Evolutionary conservation across 352 stramenopile genomes (phyloP).

Genomic region (Pythium sp.): DNA sequence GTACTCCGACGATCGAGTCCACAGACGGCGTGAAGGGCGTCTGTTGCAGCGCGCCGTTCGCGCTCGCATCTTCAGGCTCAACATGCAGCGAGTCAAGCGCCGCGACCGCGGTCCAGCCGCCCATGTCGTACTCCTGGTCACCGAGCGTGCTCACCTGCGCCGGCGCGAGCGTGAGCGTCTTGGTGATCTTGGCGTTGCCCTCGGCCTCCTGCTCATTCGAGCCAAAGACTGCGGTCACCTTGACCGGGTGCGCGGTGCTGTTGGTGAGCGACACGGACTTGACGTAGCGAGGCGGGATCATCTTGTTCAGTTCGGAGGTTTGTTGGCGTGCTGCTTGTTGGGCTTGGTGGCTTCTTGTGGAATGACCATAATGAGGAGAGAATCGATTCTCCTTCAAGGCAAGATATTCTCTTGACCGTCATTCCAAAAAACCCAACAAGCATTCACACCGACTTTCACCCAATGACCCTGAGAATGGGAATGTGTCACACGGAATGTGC

Average conservation of each 20-base stretch:
- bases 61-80: constrained; percentile 27
- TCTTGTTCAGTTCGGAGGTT: neutral
- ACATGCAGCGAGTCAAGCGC: constrained; percentile 60
- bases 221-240: constrained; percentile 63
- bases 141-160: constrained; percentile 35
- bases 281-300: constrained; percentile 59
- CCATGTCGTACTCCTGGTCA: constrained; percentile 82
- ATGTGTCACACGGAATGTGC: neutral
- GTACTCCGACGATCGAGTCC: constrained; percentile 47
- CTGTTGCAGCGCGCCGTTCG: constrained; percentile 25
- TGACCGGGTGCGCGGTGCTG: constrained; percentile 47
- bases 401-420: neutral
- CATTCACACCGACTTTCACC: neutral
- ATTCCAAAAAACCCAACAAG: neutral
- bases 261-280: constrained; percentile 78
- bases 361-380: neutral
- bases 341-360: constrained; percentile 10
- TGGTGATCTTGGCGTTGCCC: constrained; percentile 63
- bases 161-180: constrained; percentile 48
- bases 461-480: neutral
- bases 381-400: neutral
- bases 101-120: constrained; percentile 59
- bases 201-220: constrained; percentile 65
- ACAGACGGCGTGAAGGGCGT: constrained; percentile 56
- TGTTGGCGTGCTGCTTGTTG: neutral